phyloP scores from a whole-genome alignment of 2,329 filamentous ascomycete genomes.

The Fusarium drepaniforme region DNA sequence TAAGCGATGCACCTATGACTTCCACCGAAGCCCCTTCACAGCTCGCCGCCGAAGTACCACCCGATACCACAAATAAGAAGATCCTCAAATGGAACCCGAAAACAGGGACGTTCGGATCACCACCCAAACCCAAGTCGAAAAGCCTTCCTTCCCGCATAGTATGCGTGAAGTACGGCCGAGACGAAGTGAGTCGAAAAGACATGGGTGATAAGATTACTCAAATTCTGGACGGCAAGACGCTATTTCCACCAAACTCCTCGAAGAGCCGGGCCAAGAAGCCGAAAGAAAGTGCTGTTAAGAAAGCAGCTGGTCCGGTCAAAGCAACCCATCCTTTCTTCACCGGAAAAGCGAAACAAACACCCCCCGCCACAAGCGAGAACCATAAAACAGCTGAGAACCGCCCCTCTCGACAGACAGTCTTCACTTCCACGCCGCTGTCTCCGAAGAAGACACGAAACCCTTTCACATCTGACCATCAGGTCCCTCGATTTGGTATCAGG shows the following conservation, averaged over 20 bases:
- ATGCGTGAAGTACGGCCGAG: conserved; percentile 69
- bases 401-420: conserved; percentile 55
- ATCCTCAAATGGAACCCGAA: conserved; percentile 69
- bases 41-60: conserved; percentile 5
- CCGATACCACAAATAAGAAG: conserved; percentile 54
- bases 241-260: conserved; percentile 40
- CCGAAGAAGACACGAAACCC: conserved; percentile 55
- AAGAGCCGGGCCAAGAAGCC: conserved; percentile 45
- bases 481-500: conserved; percentile 59
- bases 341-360: conserved; percentile 48
- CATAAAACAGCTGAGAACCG: conserved; percentile 38
- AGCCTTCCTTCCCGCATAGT: conserved; percentile 58
- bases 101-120: conserved; percentile 73
- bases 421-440: conserved; percentile 67
- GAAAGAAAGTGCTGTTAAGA: conserved; percentile 40
- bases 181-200: conserved; percentile 56
- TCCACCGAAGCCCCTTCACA: conserved; percentile 5
- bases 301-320: conserved; percentile 40
- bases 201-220: conserved; percentile 72
- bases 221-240: conserved; percentile 62
- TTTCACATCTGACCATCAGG: conserved; percentile 45
- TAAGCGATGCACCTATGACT: conserved; percentile 23
- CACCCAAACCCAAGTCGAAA: conserved; percentile 65
- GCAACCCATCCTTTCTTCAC: conserved; percentile 59
- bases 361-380: conserved; percentile 29